These are phyloP conservation scores for Leptodermis oblonga DNA, from an alignment of 257 asterid genomes.

Conservation along the genomic window DNA sequence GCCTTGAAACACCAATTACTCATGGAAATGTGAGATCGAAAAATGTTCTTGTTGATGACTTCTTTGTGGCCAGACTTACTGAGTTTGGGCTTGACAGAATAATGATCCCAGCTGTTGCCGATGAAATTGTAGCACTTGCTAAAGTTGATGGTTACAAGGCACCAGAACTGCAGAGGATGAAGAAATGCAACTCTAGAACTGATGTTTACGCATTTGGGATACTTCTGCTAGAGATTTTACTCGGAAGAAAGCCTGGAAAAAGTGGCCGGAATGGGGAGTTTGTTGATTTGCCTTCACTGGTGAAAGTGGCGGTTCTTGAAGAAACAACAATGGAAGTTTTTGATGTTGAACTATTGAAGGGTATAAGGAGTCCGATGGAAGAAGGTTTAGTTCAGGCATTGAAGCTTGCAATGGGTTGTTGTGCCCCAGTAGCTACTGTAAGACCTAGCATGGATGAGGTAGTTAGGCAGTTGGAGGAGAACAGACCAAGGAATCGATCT, in stretches of 20 bases:
- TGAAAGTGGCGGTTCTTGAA: conserved; percentile 93
- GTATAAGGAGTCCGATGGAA: conserved; percentile 86
- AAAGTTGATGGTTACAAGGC: conserved; percentile 89
- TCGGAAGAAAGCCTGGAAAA: conserved; percentile 76
- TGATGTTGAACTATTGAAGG: conserved; percentile 75
- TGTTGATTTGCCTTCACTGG: conserved; percentile 79
- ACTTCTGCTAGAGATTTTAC: conserved; percentile 73
- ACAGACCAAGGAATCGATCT: conserved; percentile 89
- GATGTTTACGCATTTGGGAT: conserved; percentile 94
- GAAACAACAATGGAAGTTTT: conserved; percentile 97
- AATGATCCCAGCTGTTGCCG: conserved; percentile 80
- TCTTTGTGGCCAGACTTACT: conserved; percentile 73
- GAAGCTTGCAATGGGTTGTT: conserved; percentile 98
- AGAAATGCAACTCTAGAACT: conserved; percentile 73
- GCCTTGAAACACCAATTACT: conserved; percentile 77
- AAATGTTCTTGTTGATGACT: conserved; percentile 79
- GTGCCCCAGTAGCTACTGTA: conserved; percentile 84
- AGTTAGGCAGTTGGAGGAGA: conserved; percentile 92
- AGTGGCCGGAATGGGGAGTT: conserved; percentile 58
- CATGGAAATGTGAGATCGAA: conserved; percentile 88
- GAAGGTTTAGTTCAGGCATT: conserved; percentile 92
- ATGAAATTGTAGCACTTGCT: conserved; percentile 65
- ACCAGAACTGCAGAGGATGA: conserved; percentile 93
- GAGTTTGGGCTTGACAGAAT: conserved; percentile 91
- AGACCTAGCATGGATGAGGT: conserved; percentile 96